phyloP scores from a whole-genome alignment of 2,329 filamentous ascomycete genomes.

The Myriosclerotinia duriaeana region DNA sequence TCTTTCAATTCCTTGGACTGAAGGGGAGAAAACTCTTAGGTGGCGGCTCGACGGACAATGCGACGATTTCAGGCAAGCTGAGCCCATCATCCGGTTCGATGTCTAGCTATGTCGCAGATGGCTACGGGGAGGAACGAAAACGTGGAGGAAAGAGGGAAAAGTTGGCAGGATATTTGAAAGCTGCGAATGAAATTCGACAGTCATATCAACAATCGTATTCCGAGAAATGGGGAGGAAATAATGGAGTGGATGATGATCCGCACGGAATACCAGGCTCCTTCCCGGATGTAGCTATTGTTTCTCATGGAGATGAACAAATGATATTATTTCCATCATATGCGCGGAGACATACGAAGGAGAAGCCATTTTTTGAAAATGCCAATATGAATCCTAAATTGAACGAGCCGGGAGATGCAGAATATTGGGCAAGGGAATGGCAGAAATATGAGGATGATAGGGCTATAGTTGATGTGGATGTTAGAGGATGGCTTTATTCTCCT shows the following conservation, averaged over 20 bases:
- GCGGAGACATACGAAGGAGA: constrained; percentile 47
- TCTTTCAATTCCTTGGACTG: constrained; percentile 36
- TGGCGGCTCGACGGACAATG: constrained; percentile 42
- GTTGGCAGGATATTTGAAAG: constrained; percentile 70
- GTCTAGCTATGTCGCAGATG: constrained; percentile 37
- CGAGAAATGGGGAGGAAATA: constrained; percentile 49
- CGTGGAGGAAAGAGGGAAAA: constrained; percentile 74
- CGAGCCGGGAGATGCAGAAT: constrained; percentile 63
- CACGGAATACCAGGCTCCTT: constrained; percentile 71
- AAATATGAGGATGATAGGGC: constrained; percentile 78
- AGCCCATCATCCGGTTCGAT: constrained; percentile 41
- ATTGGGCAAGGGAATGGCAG: constrained; percentile 78
- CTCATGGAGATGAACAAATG: constrained; percentile 84
- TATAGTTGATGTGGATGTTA: constrained; percentile 88
- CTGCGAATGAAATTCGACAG: constrained; percentile 70
- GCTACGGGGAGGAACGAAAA: constrained; percentile 47
- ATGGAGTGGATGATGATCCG: constrained; percentile 46
- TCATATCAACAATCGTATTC: constrained; percentile 58
- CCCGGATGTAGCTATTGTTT: constrained; percentile 78
- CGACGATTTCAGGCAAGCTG: constrained; percentile 33
- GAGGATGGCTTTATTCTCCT: constrained; percentile 92
- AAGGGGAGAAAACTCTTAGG: constrained; percentile 41
- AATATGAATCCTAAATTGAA: constrained; percentile 43
- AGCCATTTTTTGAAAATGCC: constrained; percentile 42
- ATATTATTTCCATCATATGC: constrained; percentile 94